Conservation (phyloP, 805 yeast genomes). For the Saccharomyces paradoxus region DNA sequence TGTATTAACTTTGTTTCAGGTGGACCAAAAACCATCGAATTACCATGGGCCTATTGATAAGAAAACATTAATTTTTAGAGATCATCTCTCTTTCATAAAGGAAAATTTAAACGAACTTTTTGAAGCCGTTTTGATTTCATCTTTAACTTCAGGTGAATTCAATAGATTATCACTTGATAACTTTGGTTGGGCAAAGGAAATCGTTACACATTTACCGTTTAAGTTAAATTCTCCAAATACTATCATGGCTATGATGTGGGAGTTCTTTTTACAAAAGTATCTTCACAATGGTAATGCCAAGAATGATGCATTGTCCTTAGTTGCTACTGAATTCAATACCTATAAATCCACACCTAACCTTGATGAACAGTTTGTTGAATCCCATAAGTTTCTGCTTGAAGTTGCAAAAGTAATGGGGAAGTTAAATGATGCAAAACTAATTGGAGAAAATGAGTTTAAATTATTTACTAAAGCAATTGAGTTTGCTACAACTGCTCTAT, state of each 20-base stretch:
- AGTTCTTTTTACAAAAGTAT: conserved; percentile 29
- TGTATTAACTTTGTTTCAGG: conserved; percentile 38
- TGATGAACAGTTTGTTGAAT: conserved; percentile 22
- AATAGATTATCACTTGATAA: conserved; percentile 42
- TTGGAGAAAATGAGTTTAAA: conserved; percentile 16
- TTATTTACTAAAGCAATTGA: conserved; percentile 19
- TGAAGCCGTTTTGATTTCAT: conserved; percentile 44
- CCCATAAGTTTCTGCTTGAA: conserved; percentile 17
- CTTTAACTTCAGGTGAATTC: conserved; percentile 49
- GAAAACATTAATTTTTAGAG: conserved; percentile 56
- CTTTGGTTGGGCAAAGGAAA: conserved; percentile 46
- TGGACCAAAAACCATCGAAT: conserved; percentile 44
- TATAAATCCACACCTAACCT: conserved; percentile 24
- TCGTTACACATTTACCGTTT: conserved; percentile 57
- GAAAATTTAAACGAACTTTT: conserved; percentile 45
- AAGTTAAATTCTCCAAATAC: conserved; percentile 48
- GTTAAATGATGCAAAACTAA: conserved; percentile 14
- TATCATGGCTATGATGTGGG: conserved; percentile 41
- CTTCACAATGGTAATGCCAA: conserved; percentile 30
- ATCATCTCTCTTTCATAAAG: conserved; percentile 48
- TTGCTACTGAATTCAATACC: conserved; percentile 24
- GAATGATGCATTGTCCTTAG: conserved; percentile 24
- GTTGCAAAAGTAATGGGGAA: conserved; percentile 12
- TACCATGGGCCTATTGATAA: conserved; percentile 68
- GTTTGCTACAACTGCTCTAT: conserved; percentile 13